Conservation (phyloP, 805 yeast species). For the Candida montana region DNA sequence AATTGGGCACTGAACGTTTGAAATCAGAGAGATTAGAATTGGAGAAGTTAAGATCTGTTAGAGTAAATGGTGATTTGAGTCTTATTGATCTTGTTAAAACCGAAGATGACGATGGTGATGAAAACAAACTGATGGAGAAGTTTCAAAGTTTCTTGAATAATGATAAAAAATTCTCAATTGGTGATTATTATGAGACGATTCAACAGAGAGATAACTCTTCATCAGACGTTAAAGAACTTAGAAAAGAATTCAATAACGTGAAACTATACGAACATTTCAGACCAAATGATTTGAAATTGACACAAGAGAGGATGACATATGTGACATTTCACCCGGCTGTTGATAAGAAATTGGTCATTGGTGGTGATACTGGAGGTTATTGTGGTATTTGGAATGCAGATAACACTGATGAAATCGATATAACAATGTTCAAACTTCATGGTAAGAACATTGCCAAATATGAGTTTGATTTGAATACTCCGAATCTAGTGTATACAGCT, state of each 20-base stretch:
- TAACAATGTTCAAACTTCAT: constrained; percentile 67
- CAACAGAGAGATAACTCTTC: constrained; percentile 31
- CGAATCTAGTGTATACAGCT: constrained; percentile 56
- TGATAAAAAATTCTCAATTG: constrained; percentile 45
- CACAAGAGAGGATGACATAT: constrained; percentile 65
- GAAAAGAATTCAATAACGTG: constrained; percentile 51
- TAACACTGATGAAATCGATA: constrained; percentile 38
- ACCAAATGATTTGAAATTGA: constrained; percentile 67
- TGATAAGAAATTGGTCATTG: constrained; percentile 59
- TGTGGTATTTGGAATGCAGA: constrained; percentile 83
- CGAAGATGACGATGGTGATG: constrained; percentile 32
- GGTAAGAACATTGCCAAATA: constrained; percentile 67
- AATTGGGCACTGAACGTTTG: constrained; percentile 20
- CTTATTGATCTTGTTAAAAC: constrained; percentile 52
- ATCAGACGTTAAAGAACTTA: constrained; percentile 38
- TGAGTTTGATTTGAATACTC: constrained; percentile 43
- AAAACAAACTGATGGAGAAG: constrained; percentile 25
- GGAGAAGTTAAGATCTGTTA: constrained; percentile 47
- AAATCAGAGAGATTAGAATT: constrained; percentile 36
- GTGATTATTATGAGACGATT: constrained; percentile 62
- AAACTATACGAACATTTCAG: constrained; percentile 50
- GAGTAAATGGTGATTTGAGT: constrained; percentile 62
- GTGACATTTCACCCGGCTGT: constrained; percentile 72
- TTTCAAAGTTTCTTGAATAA: constrained; percentile 26
- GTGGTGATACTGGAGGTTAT: constrained; percentile 87